phyloP scores from a whole-genome alignment of 805 yeast species.

The Kodamaea leandrae region DNA sequence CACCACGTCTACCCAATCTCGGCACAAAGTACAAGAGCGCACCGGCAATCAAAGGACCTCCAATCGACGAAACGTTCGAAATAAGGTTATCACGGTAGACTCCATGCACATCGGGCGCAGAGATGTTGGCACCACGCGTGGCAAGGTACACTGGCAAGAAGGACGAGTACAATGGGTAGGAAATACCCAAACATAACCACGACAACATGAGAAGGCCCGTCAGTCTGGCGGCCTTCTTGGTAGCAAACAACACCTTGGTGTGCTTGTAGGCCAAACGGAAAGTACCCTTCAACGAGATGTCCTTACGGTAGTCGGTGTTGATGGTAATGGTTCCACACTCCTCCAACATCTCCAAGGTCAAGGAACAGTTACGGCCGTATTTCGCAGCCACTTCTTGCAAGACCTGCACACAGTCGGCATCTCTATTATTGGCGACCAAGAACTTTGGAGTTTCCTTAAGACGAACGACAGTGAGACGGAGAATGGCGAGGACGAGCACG shows the following conservation, averaged over 20 bases:
- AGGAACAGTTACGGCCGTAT: constrained; percentile 18
- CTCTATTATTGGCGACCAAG: constrained; percentile 50
- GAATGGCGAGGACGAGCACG: constrained; percentile 37
- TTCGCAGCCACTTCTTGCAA: constrained; percentile 43
- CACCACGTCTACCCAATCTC: constrained; percentile 19
- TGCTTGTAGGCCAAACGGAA: constrained; percentile 9
- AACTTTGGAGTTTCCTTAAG: constrained; percentile 59
- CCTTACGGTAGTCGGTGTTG: constrained; percentile 21
- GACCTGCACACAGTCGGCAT: constrained; percentile 46
- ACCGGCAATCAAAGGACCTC: constrained; percentile 56
- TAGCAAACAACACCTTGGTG: constrained; percentile 14
- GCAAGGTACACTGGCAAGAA: constrained; percentile 44
- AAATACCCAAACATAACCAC: constrained; percentile 47
- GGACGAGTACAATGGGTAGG: constrained; percentile 54
- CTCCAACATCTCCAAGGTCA: constrained; percentile 22
- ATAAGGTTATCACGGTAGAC: constrained; percentile 50
- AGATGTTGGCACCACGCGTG: constrained; percentile 46
- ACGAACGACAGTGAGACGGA: constrained; percentile 31
- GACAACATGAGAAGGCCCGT: constrained; percentile 14
- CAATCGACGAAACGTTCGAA: constrained; percentile 45
- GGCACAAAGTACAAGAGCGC: constrained; percentile 20
- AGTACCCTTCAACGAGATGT: constrained; percentile 7
- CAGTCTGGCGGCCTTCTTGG: constrained; percentile 8
- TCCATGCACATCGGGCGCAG: constrained; percentile 35
- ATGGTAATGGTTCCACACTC: constrained; percentile 18